Evolutionary conservation across 495 filamentous ascomycete genomes (phyloP), one percentile per base, ranked within the genome.

Genomic region (Glonium stellatum): DNA sequence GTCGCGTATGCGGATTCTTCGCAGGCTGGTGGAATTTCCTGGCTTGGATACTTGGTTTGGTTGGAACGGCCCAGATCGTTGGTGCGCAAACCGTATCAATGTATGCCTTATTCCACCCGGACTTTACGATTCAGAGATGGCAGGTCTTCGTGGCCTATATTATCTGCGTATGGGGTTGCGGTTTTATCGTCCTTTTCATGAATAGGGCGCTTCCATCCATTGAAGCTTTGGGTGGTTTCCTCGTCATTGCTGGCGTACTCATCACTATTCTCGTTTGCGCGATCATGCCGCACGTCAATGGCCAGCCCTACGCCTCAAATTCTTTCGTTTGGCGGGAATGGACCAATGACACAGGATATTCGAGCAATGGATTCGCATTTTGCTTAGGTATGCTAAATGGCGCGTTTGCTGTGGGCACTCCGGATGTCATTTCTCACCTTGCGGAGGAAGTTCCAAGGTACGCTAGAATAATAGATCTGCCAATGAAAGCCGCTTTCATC

Each of bases 371-470:
- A 4, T 80, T 95, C 10, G 87, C 84, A 10, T 95, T 95, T 62
- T 70, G 90, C 10, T 71, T 83, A 1, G 88, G 89, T 2, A 87
- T 92, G 66, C 78, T 95, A 15, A 93, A 95, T 65, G 89, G 88
- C 19, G 87, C 88, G 10, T 95, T 87, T 67, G 82, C 86, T 21
- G 83, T 95, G 41, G 89, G 89, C 19, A 90, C 89, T 0, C 87
- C 88, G 0, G 88, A 89, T 68, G 78, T 78, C 53, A 78, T 85
- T 13, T 80, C 83, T 6, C 88, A 92, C 71, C 10, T 95, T 63
- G 84, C 89, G 1, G 89, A 95, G 69, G 89, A 95, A 71, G 76
- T 93, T 11, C 85, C 86, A 0, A 75, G 84, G 60, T 48, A 48
- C 44, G 44, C 1, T 9, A 9, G 18, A 1, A 18, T 1, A 31